phyloP scores from a whole-genome alignment of 441 rosid genomes.

The Isatis lusitanica region DNA sequence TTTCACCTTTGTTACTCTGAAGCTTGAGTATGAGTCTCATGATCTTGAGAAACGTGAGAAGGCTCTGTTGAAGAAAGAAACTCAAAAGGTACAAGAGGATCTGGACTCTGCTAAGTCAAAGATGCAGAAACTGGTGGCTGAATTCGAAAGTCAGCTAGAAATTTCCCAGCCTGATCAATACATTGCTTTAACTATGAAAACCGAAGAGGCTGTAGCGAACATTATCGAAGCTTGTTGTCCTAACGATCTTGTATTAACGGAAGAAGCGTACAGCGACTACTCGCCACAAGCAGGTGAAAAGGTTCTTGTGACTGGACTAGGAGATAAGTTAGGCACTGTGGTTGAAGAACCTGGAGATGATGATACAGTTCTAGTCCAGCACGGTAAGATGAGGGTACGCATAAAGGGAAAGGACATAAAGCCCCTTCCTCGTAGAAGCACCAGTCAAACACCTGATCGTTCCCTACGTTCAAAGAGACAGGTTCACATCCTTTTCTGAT shows the following conservation, averaged over 20 bases:
- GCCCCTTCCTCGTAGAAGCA: conserved; percentile 40
- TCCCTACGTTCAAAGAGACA: conserved; percentile 42
- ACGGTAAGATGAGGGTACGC: conserved; percentile 79
- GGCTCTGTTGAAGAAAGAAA: conserved; percentile 64
- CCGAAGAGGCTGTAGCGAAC: conserved; percentile 65
- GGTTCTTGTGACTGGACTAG: conserved; percentile 67
- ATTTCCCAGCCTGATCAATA: conserved; percentile 50
- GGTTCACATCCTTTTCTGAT: conserved; percentile 41
- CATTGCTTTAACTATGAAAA: conserved; percentile 56
- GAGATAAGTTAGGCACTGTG: conserved; percentile 71
- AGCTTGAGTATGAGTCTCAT: conserved; percentile 72
- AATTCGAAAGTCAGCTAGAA: conserved; percentile 58
- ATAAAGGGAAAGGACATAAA: conserved; percentile 62
- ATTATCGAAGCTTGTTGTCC: conserved; percentile 61
- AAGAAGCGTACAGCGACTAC: conserved; percentile 42
- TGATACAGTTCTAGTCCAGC: conserved; percentile 66
- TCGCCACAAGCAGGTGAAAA: conserved; percentile 69
- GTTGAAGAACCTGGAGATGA: conserved; percentile 73
- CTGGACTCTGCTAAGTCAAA: conserved; percentile 49
- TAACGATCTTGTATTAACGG: conserved; percentile 31
- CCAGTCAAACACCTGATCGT: conserved; percentile 33
- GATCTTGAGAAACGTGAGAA: conserved; percentile 63
- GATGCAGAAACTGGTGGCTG: conserved; percentile 53
- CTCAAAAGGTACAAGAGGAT: conserved; percentile 57
- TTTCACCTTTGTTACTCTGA: conserved; percentile 22